Conservation (phyloP, 257 asterid species). For the Rhazya stricta region DNA sequence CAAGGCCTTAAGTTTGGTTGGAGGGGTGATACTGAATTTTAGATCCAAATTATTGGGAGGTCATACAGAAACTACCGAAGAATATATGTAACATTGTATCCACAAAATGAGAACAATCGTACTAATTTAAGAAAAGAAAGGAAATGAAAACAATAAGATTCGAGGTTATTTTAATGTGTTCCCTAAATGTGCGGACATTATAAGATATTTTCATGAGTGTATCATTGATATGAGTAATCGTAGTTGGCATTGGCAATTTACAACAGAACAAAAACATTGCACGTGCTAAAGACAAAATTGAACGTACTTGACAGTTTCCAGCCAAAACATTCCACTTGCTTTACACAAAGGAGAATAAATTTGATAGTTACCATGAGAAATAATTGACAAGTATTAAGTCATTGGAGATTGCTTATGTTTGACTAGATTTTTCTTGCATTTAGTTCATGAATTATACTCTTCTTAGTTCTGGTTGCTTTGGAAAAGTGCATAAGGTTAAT, state of each 20-base stretch:
- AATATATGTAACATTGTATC: too few relatives aligned
- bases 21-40: too few relatives aligned
- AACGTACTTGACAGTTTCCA: neutral
- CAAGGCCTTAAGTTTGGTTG: neutral
- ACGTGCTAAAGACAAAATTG: neutral
- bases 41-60: neutral
- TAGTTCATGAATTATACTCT: neutral
- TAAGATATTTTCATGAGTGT: too few relatives aligned
- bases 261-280: neutral
- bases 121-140: too few relatives aligned
- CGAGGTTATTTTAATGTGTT: neutral
- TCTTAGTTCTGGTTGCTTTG: neutral
- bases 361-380: too few relatives aligned
- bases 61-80: neutral
- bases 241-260: neutral
- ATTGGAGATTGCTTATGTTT: neutral
- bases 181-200: too few relatives aligned
- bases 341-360: too few relatives aligned
- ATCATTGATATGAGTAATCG: neutral
- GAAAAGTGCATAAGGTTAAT: neutral
- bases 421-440: neutral
- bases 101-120: neutral
- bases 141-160: too few relatives aligned
- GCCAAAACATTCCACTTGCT: too few relatives aligned
- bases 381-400: neutral